A percentile compares a stretch with the other conserved stretches of the same genome.
Evolutionary conservation across 2,329 filamentous ascomycete genomes (phyloP).

Genomic region (Colletotrichum sojae): DNA sequence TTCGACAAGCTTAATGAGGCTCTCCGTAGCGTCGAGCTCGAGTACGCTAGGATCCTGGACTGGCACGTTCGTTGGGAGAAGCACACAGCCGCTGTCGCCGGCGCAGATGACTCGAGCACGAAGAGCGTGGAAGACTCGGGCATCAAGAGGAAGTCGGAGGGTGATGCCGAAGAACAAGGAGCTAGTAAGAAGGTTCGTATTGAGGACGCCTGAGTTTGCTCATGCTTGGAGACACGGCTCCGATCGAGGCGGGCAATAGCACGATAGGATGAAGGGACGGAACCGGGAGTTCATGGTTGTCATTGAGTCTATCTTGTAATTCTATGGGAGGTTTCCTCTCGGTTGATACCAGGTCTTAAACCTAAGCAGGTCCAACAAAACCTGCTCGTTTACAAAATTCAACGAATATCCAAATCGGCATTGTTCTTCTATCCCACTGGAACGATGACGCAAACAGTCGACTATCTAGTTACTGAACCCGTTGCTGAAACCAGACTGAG

Average conservation of each 20-base stretch:
- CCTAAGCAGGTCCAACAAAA: slow-evolving; percentile 9
- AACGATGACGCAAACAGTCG: neutral
- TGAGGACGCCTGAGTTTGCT: slow-evolving; percentile 44
- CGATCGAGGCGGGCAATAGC: neutral
- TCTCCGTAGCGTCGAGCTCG: slow-evolving; percentile 76
- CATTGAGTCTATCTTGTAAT: slow-evolving; percentile 26
- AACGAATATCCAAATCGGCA: neutral
- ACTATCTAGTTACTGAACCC: neutral
- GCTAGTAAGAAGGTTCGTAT: slow-evolving; percentile 63
- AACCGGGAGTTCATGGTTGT: slow-evolving; percentile 31
- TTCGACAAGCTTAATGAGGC: slow-evolving; percentile 81
- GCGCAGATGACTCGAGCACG: slow-evolving; percentile 46
- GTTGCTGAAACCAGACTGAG: slow-evolving; percentile 26
- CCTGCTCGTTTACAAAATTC: slow-evolving; percentile 5
- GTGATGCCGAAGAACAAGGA: slow-evolving; percentile 45
- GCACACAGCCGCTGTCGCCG: slow-evolving; percentile 43
- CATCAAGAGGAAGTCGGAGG: slow-evolving; percentile 63
- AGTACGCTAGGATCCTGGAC: slow-evolving; percentile 77
- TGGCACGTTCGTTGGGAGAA: slow-evolving; percentile 57
- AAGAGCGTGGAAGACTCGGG: slow-evolving; percentile 54
- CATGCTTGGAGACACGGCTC: neutral
- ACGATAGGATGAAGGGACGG: neutral
- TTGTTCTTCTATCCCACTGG: neutral
- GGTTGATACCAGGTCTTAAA: slow-evolving; percentile 36
- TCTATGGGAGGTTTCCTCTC: slow-evolving; percentile 30